Base-by-base conservation (phyloP, 495 filamentous ascomycete genomes). In the Neurospora sp. region DNA sequence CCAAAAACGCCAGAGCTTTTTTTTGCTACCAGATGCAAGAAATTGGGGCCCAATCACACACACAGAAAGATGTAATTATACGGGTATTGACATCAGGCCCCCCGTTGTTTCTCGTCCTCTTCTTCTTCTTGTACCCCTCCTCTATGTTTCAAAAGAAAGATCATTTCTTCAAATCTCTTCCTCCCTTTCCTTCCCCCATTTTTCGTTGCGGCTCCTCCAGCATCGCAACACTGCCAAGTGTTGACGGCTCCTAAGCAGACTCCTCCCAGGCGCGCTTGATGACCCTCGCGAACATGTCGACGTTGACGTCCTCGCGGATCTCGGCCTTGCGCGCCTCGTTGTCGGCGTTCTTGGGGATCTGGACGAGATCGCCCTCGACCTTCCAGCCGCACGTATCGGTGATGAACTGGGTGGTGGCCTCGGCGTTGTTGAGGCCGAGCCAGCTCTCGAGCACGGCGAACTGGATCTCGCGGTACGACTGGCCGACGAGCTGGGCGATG, bases 271-370 rank as follows among this genome's bases (percentile, higher is more conserved):
- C 91, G 75, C 96, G 86, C 77, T 91, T 88, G 78, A 98, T 90
- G 73, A 98, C 90, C 71, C 91, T 85, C 42, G 88, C 82, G 80
- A 94, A 94, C 84, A 94, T 94, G 71, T 97, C 95, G 73, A 99
- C 94, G 85, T 93, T 92, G 69, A 99, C 96, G 75, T 94, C 93
- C 87, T 99, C 96, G 82, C 95, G 89, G 80, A 97, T 94, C 77
- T 98, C 92, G 54, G 93, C 93, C 78, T 94, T 95, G 87, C 96
- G 94, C 38, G 93, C 96, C 89, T 98, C 94, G 83, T 99, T 99
- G 87, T 99, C 96, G 82, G 96, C 92, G 82, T 98, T 99, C 80
- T 91, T 85, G 69, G 96, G 96, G 82, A 89, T 90, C 70, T 95
- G 89, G 37, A 89, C 84, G 34, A 80, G 11, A n/a, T 74, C 78